Evolutionary conservation across 768 basidiomycete genomes (phyloP), one percentile per base, ranked within the genome.

Genomic region (Tremella mesenterica): DNA sequence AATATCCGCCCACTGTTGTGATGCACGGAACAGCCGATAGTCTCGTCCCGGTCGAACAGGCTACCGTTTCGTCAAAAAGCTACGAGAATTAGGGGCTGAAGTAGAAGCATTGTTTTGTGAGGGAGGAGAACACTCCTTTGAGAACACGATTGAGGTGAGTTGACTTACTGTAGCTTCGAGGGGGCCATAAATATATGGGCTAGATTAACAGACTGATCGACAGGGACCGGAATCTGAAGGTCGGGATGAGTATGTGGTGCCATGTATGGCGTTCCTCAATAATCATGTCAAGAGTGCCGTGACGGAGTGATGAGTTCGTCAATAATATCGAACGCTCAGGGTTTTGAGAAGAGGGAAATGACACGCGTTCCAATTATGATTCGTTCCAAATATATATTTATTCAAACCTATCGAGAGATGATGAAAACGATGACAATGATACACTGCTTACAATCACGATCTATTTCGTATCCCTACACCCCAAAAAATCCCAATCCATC

Each of bases 221-320:
- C 38, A 64, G 56, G 53, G 52, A 4, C 59, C 62, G 1, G 52
- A 53, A 5, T 48, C 56, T 30, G 44, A 36, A 20, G 56, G 60
- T 2, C 61, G 63, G 63, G 38, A 53, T 13, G 50, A 58, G 36
- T 61, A 56, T 36, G 57, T 64, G 33, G 23, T 44, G 21, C 59
- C 63, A 8, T 33, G 39, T 20, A 41, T 64, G 25, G 54, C 54
- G 12, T 64, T 61, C 43, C 50, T 59, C 10, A 53, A 57, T 7
- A 45, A 54, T 48, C 47, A 60, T 29, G 18, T 52, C 33, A 50
- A 51, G 41, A 20, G 38, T 34, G 33, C 12, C 33, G 33, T 10
- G 12, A 18, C 33, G 12, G 10, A 18, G n/a, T n/a, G n/a, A n/a
- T n/a, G n/a, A n/a, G n/a, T n/a, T n/a, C n/a, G n/a, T n/a, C n/a